Evolutionary conservation across 208 protist species (phyloP), one percentile per base, ranked within the genome.

Genomic region (Leishmania martiniquensis): DNA sequence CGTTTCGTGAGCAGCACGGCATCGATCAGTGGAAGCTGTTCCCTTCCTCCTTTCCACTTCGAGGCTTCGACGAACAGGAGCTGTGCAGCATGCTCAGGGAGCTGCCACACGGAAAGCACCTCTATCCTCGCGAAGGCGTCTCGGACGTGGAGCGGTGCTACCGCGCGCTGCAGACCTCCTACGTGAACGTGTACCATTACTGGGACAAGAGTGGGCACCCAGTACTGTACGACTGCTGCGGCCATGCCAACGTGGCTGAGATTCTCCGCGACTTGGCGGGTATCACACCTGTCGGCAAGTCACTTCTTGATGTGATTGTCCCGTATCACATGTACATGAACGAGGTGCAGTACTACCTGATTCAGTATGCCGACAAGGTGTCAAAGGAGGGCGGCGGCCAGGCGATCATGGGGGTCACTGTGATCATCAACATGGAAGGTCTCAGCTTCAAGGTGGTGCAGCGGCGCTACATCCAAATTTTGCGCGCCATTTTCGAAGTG

Each of bases 321-420:
- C 82, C 80, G 1, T 95, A 92, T 47, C 91, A 95, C 82, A 83
- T 86, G 22, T 93, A 93, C 84, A 89, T 91, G 86, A 95, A 95
- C 78, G 85, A 91, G 74, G 86, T 95, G 45, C 88, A 92, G 74
- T 88, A 92, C 80, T 84, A 88, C 62, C 44, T 95, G 37, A 85
- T 92, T 49, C 72, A 79, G 22, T 91, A 95, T 71, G 83, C 81
- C 1, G 77, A 94, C 68, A 39, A 60, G 1, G 49, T 84, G 37
- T 84, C 73, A 20, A 71, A 72, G 73, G 55, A 80, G 47, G 80
- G 75, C 15, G 86, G 84, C 25, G 52, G 77, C 44, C 80, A 82
- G 42, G 47, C 75, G 42, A 88, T 95, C 75, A 81, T 88, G 67
- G 91, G 91, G 71, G 87, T 90, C 49, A 95, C 91, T 12, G 89